Base-by-base conservation (phyloP, 2,329 filamentous ascomycete genomes). In the Albifimbria verrucaria region DNA sequence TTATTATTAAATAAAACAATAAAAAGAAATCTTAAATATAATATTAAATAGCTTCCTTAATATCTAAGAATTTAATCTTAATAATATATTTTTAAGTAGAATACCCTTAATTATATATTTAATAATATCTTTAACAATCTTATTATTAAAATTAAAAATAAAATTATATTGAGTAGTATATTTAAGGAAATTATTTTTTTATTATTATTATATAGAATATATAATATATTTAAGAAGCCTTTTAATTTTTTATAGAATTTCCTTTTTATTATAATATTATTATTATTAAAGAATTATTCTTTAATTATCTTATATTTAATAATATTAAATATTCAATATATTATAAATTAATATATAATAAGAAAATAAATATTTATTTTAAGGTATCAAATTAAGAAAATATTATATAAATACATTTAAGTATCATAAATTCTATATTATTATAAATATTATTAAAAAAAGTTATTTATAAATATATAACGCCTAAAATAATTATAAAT, bases 261-360 rank as follows among this genome's bases (percentile, higher is more conserved):
- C 26, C 15, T 32, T 32, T 15, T 32, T n/a, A n/a, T 32, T 32
- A 32, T 32, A 32, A 32, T 32, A 32, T 7, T 32, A 32, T 32
- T 22, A 43, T 7, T 50, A 28, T 12, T 28, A n/a, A 49, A 49
- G 21, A 20, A 42, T 17, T 41, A 43, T 24, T 2, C 7, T 43
- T 23, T 24, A 50, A n/a, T 23, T 3, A 50, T 21, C 20, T 28
- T n/a, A 15, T 36, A 21, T 45, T 45, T 18, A 25, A 32, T 45
- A 51, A 44, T 50, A 53, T 50, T n/a, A n/a, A n/a, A 44, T 46
- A 23, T 17, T 41, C 41, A 52, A 41, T 48, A 25, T 41, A n/a
- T 24, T 41, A n/a, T n/a, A n/a, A 52, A 48, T 41, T 24, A 41
- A 25, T 41, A 42, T 46, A 42, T 53, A 46, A 41, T 4, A 36